These are phyloP conservation scores for Monosporozyma solicola DNA, from an alignment of 805 yeast species.

Conservation along the genomic window DNA sequence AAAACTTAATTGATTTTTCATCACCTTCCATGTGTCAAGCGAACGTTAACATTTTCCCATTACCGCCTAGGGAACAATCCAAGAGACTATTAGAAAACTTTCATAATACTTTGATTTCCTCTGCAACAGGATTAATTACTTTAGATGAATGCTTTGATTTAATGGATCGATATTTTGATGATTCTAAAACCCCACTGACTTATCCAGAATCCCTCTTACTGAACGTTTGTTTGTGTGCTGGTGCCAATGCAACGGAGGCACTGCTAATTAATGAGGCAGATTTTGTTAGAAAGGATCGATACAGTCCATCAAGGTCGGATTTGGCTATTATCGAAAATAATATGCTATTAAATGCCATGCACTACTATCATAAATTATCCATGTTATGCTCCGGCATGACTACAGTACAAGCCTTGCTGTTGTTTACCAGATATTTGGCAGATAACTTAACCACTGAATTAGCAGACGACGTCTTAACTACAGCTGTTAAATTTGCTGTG, in stretches of 20 bases:
- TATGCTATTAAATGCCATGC: constrained; percentile 35
- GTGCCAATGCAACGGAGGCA: constrained; percentile 15
- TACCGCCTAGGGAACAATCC: constrained; percentile 22
- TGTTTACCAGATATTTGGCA: constrained; percentile 35
- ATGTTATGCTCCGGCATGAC: constrained; percentile 43
- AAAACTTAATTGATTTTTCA: constrained; percentile 19
- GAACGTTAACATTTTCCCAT: constrained; percentile 10
- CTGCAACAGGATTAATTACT: constrained; percentile 14
- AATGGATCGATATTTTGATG: constrained; percentile 15
- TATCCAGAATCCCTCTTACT: constrained; percentile 22
- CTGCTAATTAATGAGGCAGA: constrained; percentile 10
- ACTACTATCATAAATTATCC: constrained; percentile 44
- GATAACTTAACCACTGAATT: constrained; percentile 34
- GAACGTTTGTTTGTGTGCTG: constrained; percentile 17
- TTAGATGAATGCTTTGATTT: constrained; percentile 13
- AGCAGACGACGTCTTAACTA: constrained; percentile 34
- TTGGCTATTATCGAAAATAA: constrained; percentile 23
- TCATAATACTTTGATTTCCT: constrained; percentile 11
- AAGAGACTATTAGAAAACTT: constrained; percentile 17
- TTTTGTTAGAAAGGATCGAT: constrained; percentile 15
- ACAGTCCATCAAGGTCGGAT: constrained; percentile 16
- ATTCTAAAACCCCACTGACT: constrained; percentile 9
- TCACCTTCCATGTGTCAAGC: constrained; percentile 13
- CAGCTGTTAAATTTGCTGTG: constrained; percentile 45
- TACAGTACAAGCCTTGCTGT: constrained; percentile 43